Evolutionary conservation across 2,329 filamentous ascomycete species (phyloP), one percentile per base, ranked within the genome.

Genomic region (Xylariaceae sp.): DNA sequence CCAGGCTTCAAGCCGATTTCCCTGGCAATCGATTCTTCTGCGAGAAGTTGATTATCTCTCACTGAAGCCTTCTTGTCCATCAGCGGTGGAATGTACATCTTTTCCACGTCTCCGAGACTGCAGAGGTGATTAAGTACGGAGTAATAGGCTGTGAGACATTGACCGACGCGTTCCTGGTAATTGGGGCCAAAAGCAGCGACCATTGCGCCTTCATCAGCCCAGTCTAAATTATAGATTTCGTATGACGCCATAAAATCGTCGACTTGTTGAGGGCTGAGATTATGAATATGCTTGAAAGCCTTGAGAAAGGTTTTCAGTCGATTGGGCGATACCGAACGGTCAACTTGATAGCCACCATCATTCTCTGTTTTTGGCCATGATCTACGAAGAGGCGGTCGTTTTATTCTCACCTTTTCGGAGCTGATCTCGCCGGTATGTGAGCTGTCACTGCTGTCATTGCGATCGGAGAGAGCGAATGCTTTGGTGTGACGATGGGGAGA

Each of bases 201-300:
- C 77, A 82, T 81, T 53, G 75, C 69, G 21, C 70, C 62, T 64
- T 80, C 75, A 56, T 81, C 69, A 13, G 73, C 77, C 79, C 79
- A 82, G 67, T 82, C 79, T 1, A 81, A 72, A 60, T 79, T 80
- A 70, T 82, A 81, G 60, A 82, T 81, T 62, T 80, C 73, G 56
- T 82, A 82, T 4, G 79, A 81, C 2, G 76, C 76, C 79, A 82
- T 81, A 65, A 79, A 82, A 57, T 80, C 78, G 49, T 81, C 76
- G 3, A 82, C 77, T 56, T 82, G 69, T 63, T 80, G 74, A 6
- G 77, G 74, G 0, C 72, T 77, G 45, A 82, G 69, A 59, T 77
- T 72, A 54, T 71, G 70, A 35, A 82, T 72, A 62, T 79, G 77
- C 57, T 75, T 76, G 70, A 81, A 81, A 4, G 79, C 74, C 44